Base-by-base conservation (phyloP, 805 yeast species). In the Cyberlindnera maritima region DNA sequence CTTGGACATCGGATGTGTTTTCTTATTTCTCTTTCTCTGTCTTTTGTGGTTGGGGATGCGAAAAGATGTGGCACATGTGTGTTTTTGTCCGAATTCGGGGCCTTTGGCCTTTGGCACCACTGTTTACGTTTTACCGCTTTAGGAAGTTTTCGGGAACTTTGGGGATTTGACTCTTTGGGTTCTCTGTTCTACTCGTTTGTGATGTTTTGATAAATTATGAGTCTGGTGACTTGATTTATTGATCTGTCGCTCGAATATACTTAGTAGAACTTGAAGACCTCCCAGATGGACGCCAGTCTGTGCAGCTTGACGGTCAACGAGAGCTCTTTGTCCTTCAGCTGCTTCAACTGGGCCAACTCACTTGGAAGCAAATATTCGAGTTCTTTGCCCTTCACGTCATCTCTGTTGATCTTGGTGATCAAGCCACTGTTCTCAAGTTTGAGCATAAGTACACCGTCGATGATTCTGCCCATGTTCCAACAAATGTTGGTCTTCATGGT, bases 381-480 rank as follows among this genome's bases (percentile, higher is more conserved):
- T 62, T 88, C 96, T 53, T 79, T 78, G 1, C 94, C 96, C 59
- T 79, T 81, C 15, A 92, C 97, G 61, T 94, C 98, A 51, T 86
- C 96, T 67, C 99, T 78, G 53, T 84, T 85, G 47, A 91, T 82
- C 65, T 92, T 92, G 25, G 83, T 83, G 45, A 91, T 69, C 47
- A 92, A 72, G 7, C 84, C 80, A 31, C 76, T 70, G 62, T 89
- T 81, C 31, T 80, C 83, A 20, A 65, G 65, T 52, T 87, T 83
- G 47, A 82, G 60, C 15, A 65, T 63, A 44, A 76, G 80, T 71
- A 81, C 79, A 52, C 77, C 76, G 57, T 68, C 80, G 41, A 77
- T 59, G 26, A 85, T 57, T 18, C 69, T 67, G 1, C 73, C 75
- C 46, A 71, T 64, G 49, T 71, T 71, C 75, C 75, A 71, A 25